Percentiles rank a stretch among this genome's conserved stretches.
Conservation (phyloP, 2,329 filamentous ascomycete species). For the Microdochium nivale region DNA sequence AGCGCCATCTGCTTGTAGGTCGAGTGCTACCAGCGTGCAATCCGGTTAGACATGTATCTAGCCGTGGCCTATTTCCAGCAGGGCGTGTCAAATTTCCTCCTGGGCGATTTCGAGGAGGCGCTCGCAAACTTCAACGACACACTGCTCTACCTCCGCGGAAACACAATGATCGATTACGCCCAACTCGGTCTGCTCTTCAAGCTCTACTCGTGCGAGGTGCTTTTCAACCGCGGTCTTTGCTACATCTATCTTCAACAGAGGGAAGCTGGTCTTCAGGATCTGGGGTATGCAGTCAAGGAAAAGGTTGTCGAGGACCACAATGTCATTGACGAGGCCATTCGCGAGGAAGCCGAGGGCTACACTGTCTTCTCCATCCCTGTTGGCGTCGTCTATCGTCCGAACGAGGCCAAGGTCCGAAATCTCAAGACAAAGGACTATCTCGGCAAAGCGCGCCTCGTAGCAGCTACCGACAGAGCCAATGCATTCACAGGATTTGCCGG, state of each 20-base stretch:
- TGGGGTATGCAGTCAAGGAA: slow-evolving; percentile 85
- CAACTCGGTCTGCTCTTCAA: slow-evolving; percentile 94
- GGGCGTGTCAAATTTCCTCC: slow-evolving; percentile 93
- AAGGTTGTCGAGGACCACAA: slow-evolving; percentile 95
- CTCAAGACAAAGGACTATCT: slow-evolving; percentile 97
- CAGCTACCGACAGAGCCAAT: slow-evolving; percentile 73
- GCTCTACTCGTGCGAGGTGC: slow-evolving; percentile 91
- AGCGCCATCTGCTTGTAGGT: slow-evolving; percentile 47
- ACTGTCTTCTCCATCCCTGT: slow-evolving; percentile 98
- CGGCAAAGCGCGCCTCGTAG: slow-evolving; percentile 88
- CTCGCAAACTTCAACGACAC: slow-evolving; percentile 99
- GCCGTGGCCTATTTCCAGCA: slow-evolving; percentile 98
- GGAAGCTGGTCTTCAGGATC: slow-evolving; percentile 82
- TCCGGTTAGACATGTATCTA: slow-evolving; percentile 86
- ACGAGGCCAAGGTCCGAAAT: slow-evolving; percentile 97
- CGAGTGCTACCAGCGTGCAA: slow-evolving; percentile 87
- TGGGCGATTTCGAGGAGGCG: slow-evolving; percentile 95
- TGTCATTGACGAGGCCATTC: slow-evolving; percentile 95
- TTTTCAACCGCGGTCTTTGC: slow-evolving; percentile 95
- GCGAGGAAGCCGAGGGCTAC: slow-evolving; percentile 91
- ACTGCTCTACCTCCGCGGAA: slow-evolving; percentile 84
- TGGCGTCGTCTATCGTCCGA: slow-evolving; percentile 88
- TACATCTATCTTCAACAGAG: slow-evolving; percentile 95
- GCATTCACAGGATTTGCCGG: slow-evolving; percentile 77
- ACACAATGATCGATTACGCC: slow-evolving; percentile 96